These are phyloP conservation scores for Phialocephala subalpina DNA, from an alignment of 2,329 filamentous ascomycete genomes.

Conservation along the genomic window DNA sequence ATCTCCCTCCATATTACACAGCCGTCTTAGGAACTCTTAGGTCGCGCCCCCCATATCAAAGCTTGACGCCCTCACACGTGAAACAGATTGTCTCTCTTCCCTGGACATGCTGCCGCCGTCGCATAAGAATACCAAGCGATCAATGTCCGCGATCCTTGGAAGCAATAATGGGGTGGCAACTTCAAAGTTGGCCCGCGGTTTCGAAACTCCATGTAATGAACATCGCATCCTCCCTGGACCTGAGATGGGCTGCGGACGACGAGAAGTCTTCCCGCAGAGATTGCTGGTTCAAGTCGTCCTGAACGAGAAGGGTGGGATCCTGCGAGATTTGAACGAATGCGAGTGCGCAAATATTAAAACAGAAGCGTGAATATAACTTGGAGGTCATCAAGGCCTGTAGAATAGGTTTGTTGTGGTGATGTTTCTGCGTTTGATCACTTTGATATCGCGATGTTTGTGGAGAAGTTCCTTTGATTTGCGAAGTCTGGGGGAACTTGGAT, in stretches of 20 bases:
- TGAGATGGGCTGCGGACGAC: neutral
- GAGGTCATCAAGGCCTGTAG: too few relatives aligned
- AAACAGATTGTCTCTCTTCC: slow-evolving; percentile 11
- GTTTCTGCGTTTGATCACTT: too few relatives aligned
- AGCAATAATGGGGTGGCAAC: neutral
- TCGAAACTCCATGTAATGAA: slow-evolving; percentile 1
- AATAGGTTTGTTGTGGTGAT: too few relatives aligned
- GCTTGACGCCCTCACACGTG: slow-evolving; percentile 10
- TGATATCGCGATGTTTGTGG: too few relatives aligned
- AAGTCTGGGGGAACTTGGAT: too few relatives aligned
- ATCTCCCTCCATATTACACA: neutral
- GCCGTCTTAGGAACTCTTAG: neutral
- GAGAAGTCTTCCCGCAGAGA: neutral
- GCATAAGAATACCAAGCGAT: neutral
- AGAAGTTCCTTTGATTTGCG: too few relatives aligned
- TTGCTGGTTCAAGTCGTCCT: neutral
- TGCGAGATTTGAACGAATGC: too few relatives aligned
- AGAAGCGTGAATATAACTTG: too few relatives aligned
- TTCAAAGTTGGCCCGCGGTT: slow-evolving; percentile 4
- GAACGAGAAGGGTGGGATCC: too few relatives aligned
- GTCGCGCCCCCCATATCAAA: slow-evolving; percentile 1
- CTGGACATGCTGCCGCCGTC: neutral
- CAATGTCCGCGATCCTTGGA: slow-evolving; percentile 7
- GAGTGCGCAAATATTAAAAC: too few relatives aligned
- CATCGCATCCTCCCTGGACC: neutral